phyloP scores from a whole-genome alignment of 495 filamentous ascomycete species.

The Aspergillus steynii region DNA sequence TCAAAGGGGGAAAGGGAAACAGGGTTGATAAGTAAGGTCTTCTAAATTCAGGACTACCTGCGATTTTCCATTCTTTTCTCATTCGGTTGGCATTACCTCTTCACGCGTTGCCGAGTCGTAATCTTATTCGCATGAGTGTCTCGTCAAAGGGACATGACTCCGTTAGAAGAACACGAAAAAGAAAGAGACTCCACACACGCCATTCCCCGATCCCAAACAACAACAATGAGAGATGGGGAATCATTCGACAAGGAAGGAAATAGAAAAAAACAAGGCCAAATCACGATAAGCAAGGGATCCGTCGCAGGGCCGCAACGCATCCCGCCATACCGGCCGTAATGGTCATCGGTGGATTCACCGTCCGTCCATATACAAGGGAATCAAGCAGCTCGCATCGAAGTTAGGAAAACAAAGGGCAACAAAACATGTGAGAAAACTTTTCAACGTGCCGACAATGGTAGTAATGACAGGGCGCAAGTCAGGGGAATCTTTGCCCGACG shows the following conservation, averaged over 20 bases:
- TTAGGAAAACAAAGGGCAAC: constrained; percentile 18
- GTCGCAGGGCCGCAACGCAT: constrained; percentile 1
- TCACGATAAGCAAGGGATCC: neutral
- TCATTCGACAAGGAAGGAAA: constrained; percentile 11
- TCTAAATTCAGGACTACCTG: constrained; percentile 3
- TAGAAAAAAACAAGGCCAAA: constrained; percentile 19
- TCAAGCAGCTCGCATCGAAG: constrained; percentile 38
- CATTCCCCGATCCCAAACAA: constrained; percentile 27
- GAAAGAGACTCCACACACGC: constrained; percentile 26
- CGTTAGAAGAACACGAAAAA: constrained; percentile 29
- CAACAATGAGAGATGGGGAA: constrained; percentile 15
- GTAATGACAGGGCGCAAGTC: constrained; percentile 39
- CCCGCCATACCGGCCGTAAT: constrained; percentile 43
- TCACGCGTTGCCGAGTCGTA: constrained; percentile 21
- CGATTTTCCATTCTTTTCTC: constrained; percentile 3
- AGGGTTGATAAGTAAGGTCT: neutral
- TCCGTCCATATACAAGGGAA: constrained; percentile 39
- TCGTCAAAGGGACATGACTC: constrained; percentile 29
- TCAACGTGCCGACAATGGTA: constrained; percentile 44
- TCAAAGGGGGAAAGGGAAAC: neutral
- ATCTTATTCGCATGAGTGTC: constrained; percentile 31
- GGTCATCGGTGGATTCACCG: constrained; percentile 41
- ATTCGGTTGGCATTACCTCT: constrained; percentile 10
- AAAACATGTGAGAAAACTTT: constrained; percentile 40
- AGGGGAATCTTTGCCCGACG: constrained; percentile 9